phyloP scores from a whole-genome alignment of 2,329 filamentous ascomycete genomes.

The Sclerotinia nivalis region DNA sequence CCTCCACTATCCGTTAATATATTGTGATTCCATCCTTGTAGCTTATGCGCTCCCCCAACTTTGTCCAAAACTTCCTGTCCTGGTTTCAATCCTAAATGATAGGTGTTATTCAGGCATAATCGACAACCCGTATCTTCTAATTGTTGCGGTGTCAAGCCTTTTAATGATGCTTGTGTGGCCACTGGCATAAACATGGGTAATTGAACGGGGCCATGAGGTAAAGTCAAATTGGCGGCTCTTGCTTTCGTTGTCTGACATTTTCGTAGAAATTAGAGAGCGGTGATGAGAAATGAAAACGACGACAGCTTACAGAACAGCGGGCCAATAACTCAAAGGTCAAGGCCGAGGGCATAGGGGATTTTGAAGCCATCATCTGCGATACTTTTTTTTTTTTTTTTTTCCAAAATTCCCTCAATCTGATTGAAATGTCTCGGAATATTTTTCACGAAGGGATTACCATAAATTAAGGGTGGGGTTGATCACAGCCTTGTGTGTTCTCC shows the following conservation, averaged over 20 bases:
- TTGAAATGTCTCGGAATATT: neutral
- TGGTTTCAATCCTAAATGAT: conserved; percentile 92
- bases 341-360: conserved; percentile 56
- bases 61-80: conserved; percentile 86
- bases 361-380: conserved; percentile 25
- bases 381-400: neutral
- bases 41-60: conserved; percentile 87
- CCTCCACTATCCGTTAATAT: conserved; percentile 81
- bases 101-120: conserved; percentile 96
- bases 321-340: conserved; percentile 77
- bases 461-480: neutral
- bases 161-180: conserved; percentile 92
- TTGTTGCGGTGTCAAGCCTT: conserved; percentile 90
- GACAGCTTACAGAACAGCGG: conserved; percentile 70
- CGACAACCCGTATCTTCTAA: conserved; percentile 86
- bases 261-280: conserved; percentile 15
- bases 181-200: conserved; percentile 98
- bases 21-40: conserved; percentile 95
- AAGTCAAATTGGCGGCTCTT: conserved; percentile 79
- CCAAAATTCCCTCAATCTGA: neutral
- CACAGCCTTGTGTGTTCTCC: conserved; percentile 1
- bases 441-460: neutral
- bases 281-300: conserved; percentile 20
- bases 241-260: conserved; percentile 80
- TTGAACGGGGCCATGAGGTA: conserved; percentile 88